These are phyloP conservation scores for Cicer arietinum DNA, from an alignment of 306 rosid genomes.

Conservation along the genomic window DNA sequence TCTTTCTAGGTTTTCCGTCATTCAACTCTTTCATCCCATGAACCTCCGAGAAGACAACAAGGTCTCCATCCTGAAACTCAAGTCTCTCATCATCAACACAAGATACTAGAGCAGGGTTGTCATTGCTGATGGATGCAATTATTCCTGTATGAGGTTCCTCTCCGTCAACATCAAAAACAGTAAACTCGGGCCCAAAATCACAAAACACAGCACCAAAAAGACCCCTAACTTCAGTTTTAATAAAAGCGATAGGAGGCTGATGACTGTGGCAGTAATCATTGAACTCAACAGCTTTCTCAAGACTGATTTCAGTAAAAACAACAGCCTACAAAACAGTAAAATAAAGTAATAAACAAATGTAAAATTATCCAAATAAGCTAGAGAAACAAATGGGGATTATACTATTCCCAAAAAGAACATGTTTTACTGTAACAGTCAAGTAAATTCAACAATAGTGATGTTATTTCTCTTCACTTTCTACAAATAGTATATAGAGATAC, in stretches of 20 bases:
- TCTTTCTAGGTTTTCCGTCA: slow-evolving; percentile 91
- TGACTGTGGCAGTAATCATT: slow-evolving; percentile 82
- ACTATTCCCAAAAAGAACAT: not conserved
- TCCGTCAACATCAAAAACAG: slow-evolving; percentile 88
- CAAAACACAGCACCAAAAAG: slow-evolving; percentile 92
- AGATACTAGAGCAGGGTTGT: slow-evolving; percentile 83
- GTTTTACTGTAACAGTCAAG: not conserved
- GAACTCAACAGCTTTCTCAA: slow-evolving; percentile 77
- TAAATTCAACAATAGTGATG: not conserved
- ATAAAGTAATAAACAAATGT: not conserved
- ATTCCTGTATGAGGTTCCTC: slow-evolving; percentile 92
- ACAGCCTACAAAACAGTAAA: slow-evolving; percentile 70
- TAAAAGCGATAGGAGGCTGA: slow-evolving; percentile 86
- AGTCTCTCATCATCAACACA: slow-evolving; percentile 98
- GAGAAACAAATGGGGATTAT: slow-evolving; percentile 18
- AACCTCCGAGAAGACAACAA: slow-evolving; percentile 90
- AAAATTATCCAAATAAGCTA: slow-evolving; percentile 18
- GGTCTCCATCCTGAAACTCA: slow-evolving; percentile 95
- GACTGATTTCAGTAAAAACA: slow-evolving; percentile 78
- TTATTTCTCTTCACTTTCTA: slow-evolving; percentile 6
- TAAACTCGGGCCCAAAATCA: slow-evolving; percentile 93
- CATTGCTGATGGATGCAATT: slow-evolving; percentile 90
- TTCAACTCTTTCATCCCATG: slow-evolving; percentile 91
- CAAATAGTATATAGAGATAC: slow-evolving; percentile 9
- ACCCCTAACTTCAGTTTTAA: slow-evolving; percentile 88